phyloP scores from a whole-genome alignment of 441 rosid species.

The Adansonia madagascariensis region DNA sequence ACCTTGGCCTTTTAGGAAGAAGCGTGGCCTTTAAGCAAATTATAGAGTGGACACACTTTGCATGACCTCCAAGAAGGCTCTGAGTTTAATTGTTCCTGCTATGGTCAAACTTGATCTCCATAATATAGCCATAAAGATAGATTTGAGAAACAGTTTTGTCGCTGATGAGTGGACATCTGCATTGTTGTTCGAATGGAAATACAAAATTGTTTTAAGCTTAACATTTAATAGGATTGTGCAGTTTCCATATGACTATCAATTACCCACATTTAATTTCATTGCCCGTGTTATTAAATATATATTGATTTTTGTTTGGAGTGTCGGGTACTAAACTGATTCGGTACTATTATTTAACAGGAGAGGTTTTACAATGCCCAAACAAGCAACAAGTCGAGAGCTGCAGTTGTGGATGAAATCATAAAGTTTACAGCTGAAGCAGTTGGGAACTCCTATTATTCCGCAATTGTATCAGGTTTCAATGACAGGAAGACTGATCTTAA shows the following conservation, averaged over 20 bases:
- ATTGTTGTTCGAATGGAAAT: not conserved
- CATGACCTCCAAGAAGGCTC: not conserved
- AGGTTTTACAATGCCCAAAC: slow-evolving; percentile 64
- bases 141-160: not conserved
- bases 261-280: not conserved
- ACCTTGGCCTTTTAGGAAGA: too few relatives aligned
- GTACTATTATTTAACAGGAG: slow-evolving; percentile 41
- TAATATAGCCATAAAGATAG: not conserved
- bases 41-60: not conserved
- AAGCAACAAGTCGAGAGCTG: slow-evolving; percentile 42
- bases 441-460: slow-evolving; percentile 50
- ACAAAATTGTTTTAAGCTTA: too few relatives aligned
- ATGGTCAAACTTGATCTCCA: not conserved
- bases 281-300: not conserved
- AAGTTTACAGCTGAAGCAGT: slow-evolving; percentile 50
- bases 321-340: slow-evolving; percentile 16
- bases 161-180: not conserved
- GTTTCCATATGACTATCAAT: not conserved
- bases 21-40: not conserved
- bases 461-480: slow-evolving; percentile 58
- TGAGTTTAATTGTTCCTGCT: not conserved
- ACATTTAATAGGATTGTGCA: too few relatives aligned
- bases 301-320: not conserved
- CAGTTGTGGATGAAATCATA: slow-evolving; percentile 54
- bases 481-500: slow-evolving; percentile 57